Percentiles rank a stretch among this genome's conserved stretches.
These are phyloP conservation scores for Chlamydomonas asymmetrica DNA, from an alignment of 139 green algal genomes.

Conservation along the genomic window DNA sequence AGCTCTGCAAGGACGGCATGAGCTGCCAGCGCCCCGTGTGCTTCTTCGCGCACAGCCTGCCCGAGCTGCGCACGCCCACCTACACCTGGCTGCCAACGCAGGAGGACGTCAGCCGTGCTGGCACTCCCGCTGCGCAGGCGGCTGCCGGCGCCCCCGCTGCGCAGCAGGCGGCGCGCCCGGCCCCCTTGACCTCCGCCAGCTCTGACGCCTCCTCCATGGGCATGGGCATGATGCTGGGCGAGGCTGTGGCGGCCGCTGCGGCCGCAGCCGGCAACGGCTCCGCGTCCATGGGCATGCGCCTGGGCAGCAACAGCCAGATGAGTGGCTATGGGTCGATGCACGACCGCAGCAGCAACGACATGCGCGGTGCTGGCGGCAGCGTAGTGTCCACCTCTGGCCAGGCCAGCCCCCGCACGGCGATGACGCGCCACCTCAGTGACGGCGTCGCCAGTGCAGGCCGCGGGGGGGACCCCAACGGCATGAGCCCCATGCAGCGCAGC, in stretches of 20 bases:
- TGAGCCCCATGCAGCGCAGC: no score
- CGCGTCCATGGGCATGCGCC: no score
- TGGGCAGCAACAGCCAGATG: no score
- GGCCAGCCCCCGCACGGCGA: no score
- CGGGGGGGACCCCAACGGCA: no score
- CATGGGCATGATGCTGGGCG: background rate
- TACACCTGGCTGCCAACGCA: conserved; percentile 52
- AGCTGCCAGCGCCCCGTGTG: conserved; percentile 77
- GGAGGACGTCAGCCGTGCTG: conserved; percentile 27
- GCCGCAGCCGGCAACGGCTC: background rate
- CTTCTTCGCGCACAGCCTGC: conserved; percentile 84
- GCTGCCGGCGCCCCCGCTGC: background rate
- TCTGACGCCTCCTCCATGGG: background rate
- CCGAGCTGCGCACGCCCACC: conserved; percentile 70
- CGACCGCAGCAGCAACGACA: no score
- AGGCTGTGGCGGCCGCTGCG: background rate
- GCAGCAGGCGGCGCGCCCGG: background rate
- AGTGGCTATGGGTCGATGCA: no score
- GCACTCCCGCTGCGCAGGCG: conserved; percentile 7
- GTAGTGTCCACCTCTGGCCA: no score
- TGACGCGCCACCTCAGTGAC: no score
- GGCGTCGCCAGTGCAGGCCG: no score
- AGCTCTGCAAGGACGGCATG: conserved; percentile 84
- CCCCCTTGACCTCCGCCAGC: background rate
- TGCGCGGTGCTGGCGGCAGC: no score